Percentiles rank a stretch among this genome's conserved stretches.
These are phyloP conservation scores for Gossypium laxum DNA, from an alignment of 441 rosid genomes.

Conservation along the genomic window DNA sequence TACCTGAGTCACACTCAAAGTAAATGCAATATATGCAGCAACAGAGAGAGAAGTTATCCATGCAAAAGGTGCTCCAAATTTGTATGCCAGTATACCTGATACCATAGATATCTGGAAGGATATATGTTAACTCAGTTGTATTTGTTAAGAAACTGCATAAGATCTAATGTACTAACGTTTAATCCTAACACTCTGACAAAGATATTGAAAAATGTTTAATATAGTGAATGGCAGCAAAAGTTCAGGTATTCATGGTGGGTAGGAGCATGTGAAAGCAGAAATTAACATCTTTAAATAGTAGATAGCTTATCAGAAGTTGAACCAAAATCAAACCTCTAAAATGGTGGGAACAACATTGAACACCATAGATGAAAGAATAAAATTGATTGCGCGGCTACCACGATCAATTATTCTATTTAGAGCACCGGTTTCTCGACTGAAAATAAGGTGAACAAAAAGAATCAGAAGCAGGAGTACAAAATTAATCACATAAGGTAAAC, in stretches of 20 bases:
- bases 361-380: conserved; percentile 75
- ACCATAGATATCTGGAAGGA: conserved; percentile 76
- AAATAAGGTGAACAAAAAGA: conserved; percentile 22
- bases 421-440: conserved; percentile 88
- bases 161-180: background rate
- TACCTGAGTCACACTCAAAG: conserved; percentile 87
- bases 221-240: conserved; percentile 6
- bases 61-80: conserved; percentile 75
- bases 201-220: conserved; percentile 10
- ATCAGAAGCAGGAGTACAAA: conserved; percentile 11
- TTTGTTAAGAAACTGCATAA: conserved; percentile 21
- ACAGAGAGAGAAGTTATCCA: conserved; percentile 75
- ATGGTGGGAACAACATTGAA: conserved; percentile 85
- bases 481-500: conserved; percentile 1
- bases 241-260: background rate
- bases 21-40: conserved; percentile 63
- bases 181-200: conserved; percentile 8
- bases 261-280: conserved; percentile 9
- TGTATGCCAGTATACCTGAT: conserved; percentile 75
- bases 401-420: conserved; percentile 77
- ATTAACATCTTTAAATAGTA: conserved; percentile 8
- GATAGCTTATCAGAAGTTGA: conserved; percentile 14
- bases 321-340: conserved; percentile 52
- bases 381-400: conserved; percentile 84
- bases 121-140: conserved; percentile 33